Percentiles rank a stretch among this genome's conserved stretches.
Conservation (phyloP, 345 rosid species). For the Carallia brachiata region DNA sequence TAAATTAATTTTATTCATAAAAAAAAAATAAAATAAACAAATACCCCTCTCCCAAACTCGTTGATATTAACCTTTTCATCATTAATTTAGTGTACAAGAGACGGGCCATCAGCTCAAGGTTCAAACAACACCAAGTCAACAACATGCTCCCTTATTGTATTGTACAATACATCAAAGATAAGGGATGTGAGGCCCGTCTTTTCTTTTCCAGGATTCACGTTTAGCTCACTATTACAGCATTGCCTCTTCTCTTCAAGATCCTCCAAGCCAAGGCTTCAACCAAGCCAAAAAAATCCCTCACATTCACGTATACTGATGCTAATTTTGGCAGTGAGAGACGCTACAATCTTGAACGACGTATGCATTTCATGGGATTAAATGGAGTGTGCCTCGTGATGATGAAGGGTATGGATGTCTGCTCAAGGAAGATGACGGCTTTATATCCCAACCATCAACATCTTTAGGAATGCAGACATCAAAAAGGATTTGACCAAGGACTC, state of each 20-base stretch:
- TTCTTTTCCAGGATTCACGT: background rate
- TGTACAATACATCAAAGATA: too few relatives aligned
- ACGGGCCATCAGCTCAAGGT: too few relatives aligned
- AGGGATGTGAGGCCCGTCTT: background rate
- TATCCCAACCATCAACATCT: conserved; percentile 87
- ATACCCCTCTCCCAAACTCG: too few relatives aligned
- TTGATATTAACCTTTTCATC: too few relatives aligned
- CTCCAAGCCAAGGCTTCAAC: background rate
- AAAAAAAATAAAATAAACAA: too few relatives aligned
- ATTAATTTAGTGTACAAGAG: too few relatives aligned
- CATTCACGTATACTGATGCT: background rate
- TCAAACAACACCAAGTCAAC: too few relatives aligned
- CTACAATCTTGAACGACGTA: conserved; percentile 75
- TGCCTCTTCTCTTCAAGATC: conserved; percentile 4
- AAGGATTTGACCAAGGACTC: conserved; percentile 85
- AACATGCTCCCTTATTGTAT: too few relatives aligned
- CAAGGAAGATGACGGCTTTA: conserved; percentile 43
- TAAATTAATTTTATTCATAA: too few relatives aligned
- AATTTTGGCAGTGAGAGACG: conserved; percentile 11
- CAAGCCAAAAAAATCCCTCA: background rate
- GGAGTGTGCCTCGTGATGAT: conserved; percentile 34
- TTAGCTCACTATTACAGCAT: conserved; percentile 1
- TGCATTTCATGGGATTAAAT: conserved; percentile 69
- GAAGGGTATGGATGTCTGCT: conserved; percentile 30
- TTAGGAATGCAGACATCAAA: conserved; percentile 86